These are phyloP conservation scores for Psophocarpus tetragonolobus DNA, from an alignment of 306 rosid species.

Conservation along the genomic window DNA sequence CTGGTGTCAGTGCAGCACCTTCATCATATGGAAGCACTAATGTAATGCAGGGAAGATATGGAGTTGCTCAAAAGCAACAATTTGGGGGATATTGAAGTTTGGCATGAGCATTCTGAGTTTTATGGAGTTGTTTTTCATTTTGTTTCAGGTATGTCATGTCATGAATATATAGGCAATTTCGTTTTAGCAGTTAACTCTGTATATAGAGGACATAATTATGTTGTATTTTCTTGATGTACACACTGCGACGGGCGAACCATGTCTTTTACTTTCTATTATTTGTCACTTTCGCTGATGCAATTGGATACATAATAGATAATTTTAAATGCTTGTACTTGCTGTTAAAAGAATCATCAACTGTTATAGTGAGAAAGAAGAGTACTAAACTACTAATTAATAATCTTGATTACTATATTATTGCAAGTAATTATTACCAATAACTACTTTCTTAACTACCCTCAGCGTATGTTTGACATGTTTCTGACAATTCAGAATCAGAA, in stretches of 20 bases:
- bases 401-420: not conserved
- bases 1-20: conserved; percentile 47
- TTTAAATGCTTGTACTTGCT: not conserved
- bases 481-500: too few species aligned
- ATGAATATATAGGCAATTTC: not conserved
- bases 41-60: conserved; percentile 55
- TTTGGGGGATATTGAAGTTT: conserved; percentile 49
- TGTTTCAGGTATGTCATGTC: not conserved
- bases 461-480: not conserved
- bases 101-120: not conserved
- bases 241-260: not conserved
- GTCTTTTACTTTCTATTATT: not conserved
- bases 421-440: not conserved
- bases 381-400: not conserved
- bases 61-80: conserved; percentile 45
- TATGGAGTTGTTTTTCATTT: conserved; percentile 5
- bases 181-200: conserved; percentile 11
- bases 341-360: not conserved
- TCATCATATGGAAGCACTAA: conserved; percentile 62
- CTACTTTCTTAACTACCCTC: not conserved
- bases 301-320: not conserved
- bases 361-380: not conserved
- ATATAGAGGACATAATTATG: conserved; percentile 35
- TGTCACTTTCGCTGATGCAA: not conserved
- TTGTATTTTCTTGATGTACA: conserved; percentile 11